phyloP scores from a whole-genome alignment of 139 green algal species.

The Tetradesmus lagerheimii region DNA sequence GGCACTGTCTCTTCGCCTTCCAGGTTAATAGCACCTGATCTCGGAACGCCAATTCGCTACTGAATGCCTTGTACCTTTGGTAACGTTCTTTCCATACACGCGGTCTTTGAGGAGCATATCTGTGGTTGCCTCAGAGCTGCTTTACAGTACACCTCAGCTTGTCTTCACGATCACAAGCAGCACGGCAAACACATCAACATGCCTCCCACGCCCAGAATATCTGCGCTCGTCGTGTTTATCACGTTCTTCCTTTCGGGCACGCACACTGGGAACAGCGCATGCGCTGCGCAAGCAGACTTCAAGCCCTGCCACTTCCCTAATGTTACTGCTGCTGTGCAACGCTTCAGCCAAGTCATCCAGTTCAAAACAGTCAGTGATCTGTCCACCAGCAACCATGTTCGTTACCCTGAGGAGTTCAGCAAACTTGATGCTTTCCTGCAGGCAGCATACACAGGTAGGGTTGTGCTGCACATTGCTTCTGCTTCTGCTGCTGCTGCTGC shows the following conservation, averaged over 20 bases:
- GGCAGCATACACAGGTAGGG: constrained; percentile 14
- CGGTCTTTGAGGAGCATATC: too few species aligned
- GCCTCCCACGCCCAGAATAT: background rate
- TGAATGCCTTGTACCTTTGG: too few species aligned
- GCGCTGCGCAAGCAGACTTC: background rate
- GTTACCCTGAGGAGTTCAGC: constrained; percentile 27
- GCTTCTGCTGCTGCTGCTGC: constrained; percentile 19
- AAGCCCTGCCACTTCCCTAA: constrained; percentile 28
- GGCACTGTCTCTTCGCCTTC: background rate
- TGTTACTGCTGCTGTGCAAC: constrained; percentile 8
- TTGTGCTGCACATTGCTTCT: background rate
- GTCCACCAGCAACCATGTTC: constrained; percentile 2
- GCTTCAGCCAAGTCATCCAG: constrained; percentile 35
- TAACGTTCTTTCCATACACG: too few species aligned
- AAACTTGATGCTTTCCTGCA: constrained; percentile 45
- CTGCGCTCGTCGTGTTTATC: background rate
- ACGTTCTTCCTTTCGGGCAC: background rate
- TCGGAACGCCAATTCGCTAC: too few species aligned
- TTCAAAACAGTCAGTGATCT: constrained; percentile 46
- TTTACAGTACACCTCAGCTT: background rate
- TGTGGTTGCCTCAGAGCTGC: background rate
- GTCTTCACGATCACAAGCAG: background rate
- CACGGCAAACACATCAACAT: background rate
- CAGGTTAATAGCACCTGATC: background rate
- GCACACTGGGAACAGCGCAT: background rate